Evolutionary conservation across 2,329 filamentous ascomycete genomes (phyloP).

Genomic region (Talaromyces verruculosus): DNA sequence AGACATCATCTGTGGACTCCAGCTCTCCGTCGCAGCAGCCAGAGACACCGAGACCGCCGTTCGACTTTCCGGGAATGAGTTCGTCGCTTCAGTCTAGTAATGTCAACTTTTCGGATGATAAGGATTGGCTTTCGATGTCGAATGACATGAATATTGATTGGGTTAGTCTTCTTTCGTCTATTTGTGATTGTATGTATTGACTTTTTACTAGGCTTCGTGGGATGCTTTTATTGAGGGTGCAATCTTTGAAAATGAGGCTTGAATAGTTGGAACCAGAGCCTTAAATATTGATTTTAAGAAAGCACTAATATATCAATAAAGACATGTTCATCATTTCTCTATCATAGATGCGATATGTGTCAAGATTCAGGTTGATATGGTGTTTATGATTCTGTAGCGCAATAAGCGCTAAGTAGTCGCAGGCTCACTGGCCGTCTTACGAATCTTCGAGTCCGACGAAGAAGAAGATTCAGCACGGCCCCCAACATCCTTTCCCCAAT

Average conservation of each 20-base stretch:
- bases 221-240: constrained; percentile 20
- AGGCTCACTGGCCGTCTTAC: background rate
- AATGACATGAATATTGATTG: constrained; percentile 21
- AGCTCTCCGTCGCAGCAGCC: constrained; percentile 1
- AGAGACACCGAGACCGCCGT: background rate
- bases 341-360: background rate
- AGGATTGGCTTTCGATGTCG: constrained; percentile 16
- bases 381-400: background rate
- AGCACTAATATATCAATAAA: background rate
- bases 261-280: background rate
- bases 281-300: background rate
- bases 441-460: background rate
- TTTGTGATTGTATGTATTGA: background rate
- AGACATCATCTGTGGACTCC: background rate
- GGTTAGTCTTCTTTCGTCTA: constrained; percentile 5
- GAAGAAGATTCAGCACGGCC: background rate
- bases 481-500: background rate
- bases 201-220: constrained; percentile 14
- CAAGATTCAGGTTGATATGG: background rate
- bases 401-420: background rate
- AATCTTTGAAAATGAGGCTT: constrained; percentile 4
- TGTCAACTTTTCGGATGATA: background rate
- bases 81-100: background rate
- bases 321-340: background rate
- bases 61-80: background rate